phyloP scores from a whole-genome alignment of 805 yeast species.

The Cyberlindnera samutprakarnensis region DNA sequence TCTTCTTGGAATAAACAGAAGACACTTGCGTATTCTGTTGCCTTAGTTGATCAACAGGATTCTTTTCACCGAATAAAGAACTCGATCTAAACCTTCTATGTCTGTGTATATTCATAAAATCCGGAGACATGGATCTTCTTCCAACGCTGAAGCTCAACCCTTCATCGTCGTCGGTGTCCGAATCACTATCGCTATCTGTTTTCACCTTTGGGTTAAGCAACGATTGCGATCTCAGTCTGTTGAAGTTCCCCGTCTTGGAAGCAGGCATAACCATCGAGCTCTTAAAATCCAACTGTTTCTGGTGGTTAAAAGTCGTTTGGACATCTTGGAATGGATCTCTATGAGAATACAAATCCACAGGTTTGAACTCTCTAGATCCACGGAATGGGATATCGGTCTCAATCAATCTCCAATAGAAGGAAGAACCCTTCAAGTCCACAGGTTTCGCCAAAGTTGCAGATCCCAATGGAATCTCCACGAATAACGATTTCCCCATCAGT shows the following conservation, averaged over 20 bases:
- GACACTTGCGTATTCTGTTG: background rate
- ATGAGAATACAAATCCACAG: conserved; percentile 14
- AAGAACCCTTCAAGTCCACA: conserved; percentile 1
- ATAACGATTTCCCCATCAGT: conserved; percentile 29
- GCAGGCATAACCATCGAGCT: conserved; percentile 10
- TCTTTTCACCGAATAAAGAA: conserved; percentile 16
- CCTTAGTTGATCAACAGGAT: conserved; percentile 1
- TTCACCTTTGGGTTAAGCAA: conserved; percentile 11
- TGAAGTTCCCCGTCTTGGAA: conserved; percentile 8
- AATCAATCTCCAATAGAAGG: conserved; percentile 16
- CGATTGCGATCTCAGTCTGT: conserved; percentile 19
- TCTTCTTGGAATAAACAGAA: conserved; percentile 1
- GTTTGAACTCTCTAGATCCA: conserved; percentile 3
- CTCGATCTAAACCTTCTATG: conserved; percentile 20
- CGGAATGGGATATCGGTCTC: conserved; percentile 21
- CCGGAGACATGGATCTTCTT: conserved; percentile 6
- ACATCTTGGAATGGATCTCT: conserved; percentile 20
- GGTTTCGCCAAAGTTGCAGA: conserved; percentile 22
- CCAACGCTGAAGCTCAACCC: conserved; percentile 20
- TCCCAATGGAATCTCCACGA: conserved; percentile 33
- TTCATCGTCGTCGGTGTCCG: conserved; percentile 12
- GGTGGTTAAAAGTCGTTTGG: conserved; percentile 16
- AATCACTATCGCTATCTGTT: conserved; percentile 8
- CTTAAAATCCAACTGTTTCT: conserved; percentile 16
- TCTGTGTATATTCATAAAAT: background rate